Percentiles rank a stretch among this genome's conserved stretches.
Evolutionary conservation across 2,329 filamentous ascomycete genomes (phyloP).

Genomic region (Metarhizium rileyi): DNA sequence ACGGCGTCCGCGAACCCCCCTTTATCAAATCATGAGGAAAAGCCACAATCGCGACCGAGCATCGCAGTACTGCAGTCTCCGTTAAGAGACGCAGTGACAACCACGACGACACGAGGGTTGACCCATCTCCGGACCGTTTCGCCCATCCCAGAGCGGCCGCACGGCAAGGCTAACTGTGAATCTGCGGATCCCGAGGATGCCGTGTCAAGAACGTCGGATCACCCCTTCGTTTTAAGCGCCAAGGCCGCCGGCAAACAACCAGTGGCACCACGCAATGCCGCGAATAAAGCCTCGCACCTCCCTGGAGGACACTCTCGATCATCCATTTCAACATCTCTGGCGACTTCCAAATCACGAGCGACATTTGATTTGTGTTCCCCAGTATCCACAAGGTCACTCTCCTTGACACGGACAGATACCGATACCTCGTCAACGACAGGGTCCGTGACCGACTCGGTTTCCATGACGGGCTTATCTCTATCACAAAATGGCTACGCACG

Average conservation of each 20-base stretch:
- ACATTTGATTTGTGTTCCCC: slow-evolving; percentile 3
- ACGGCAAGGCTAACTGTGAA: slow-evolving; percentile 4
- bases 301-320: slow-evolving; percentile 1
- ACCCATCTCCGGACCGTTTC: slow-evolving; percentile 13
- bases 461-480: slow-evolving; percentile 22
- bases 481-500: slow-evolving; percentile 21
- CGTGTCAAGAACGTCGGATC: neutral
- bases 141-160: slow-evolving; percentile 18
- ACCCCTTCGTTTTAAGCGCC: slow-evolving; percentile 21
- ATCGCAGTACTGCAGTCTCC: slow-evolving; percentile 9
- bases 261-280: slow-evolving; percentile 12
- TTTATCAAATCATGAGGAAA: slow-evolving; percentile 36
- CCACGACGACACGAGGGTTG: slow-evolving; percentile 8
- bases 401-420: slow-evolving; percentile 2
- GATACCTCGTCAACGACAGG: slow-evolving; percentile 5
- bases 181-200: slow-evolving; percentile 2
- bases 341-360: slow-evolving; percentile 2
- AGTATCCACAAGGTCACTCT: slow-evolving; percentile 2
- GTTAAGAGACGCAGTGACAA: neutral
- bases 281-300: slow-evolving; percentile 10
- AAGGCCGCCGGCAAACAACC: slow-evolving; percentile 42
- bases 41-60: slow-evolving; percentile 36
- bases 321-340: neutral
- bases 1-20: slow-evolving; percentile 33
- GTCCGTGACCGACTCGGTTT: slow-evolving; percentile 8